phyloP scores from a whole-genome alignment of 495 filamentous ascomycete genomes.

The Lasiosphaeriaceae sp. region DNA sequence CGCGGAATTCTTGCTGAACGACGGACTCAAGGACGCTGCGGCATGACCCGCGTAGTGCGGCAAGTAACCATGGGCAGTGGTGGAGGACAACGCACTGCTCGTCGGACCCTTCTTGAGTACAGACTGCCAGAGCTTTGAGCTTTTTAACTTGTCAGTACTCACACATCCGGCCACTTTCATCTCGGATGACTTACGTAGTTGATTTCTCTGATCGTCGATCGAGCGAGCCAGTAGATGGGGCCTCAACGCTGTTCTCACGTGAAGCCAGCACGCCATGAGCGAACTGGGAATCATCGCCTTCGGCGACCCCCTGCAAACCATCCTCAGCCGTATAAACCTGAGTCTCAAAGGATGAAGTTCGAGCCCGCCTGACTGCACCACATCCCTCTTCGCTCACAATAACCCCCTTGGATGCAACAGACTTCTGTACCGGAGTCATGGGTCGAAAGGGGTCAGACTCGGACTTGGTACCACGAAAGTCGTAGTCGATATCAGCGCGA shows the following conservation, averaged over 20 bases:
- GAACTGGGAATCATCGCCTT: background rate
- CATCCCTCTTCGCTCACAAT: conserved; percentile 21
- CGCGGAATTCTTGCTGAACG: conserved; percentile 27
- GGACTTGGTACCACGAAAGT: conserved; percentile 20
- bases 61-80: conserved; percentile 43
- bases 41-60: conserved; percentile 44
- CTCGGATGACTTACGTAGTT: conserved; percentile 18
- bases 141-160: conserved; percentile 8
- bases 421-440: conserved; percentile 22
- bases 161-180: background rate
- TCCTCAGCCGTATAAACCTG: conserved; percentile 19
- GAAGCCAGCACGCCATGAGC: conserved; percentile 3
- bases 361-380: conserved; percentile 3
- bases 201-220: conserved; percentile 23
- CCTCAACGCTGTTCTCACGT: conserved; percentile 17
- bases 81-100: conserved; percentile 42
- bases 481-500: conserved; percentile 11
- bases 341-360: conserved; percentile 20
- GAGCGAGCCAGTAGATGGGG: conserved; percentile 8
- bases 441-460: conserved; percentile 37
- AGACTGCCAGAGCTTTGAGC: conserved; percentile 36
- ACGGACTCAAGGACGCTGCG: conserved; percentile 39
- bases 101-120: conserved; percentile 42
- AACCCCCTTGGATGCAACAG: conserved; percentile 15
- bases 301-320: conserved; percentile 1